Conservation (phyloP, 768 basidiomycete genomes). For the Russula virescens region DNA sequence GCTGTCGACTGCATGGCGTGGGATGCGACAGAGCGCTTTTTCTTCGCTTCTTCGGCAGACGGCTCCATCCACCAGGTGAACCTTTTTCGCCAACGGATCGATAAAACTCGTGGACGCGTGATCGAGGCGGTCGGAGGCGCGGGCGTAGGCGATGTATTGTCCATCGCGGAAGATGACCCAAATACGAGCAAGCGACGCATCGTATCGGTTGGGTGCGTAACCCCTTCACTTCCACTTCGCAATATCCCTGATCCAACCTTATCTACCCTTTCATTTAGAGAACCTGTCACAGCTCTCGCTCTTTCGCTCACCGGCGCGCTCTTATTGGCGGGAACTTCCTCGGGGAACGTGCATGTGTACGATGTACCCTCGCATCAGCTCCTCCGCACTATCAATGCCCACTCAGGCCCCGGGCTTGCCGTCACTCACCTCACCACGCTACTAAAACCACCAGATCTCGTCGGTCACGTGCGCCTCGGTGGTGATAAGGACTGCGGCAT, state of each 20-base stretch:
- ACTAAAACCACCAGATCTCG: slow-evolving; percentile 81
- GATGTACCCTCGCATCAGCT: slow-evolving; percentile 89
- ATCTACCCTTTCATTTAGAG: slow-evolving; percentile 37
- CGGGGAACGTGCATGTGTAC: slow-evolving; percentile 72
- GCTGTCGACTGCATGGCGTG: slow-evolving; percentile 65
- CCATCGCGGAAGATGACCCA: slow-evolving; percentile 50
- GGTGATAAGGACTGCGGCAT: slow-evolving; percentile 44
- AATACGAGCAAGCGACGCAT: slow-evolving; percentile 48
- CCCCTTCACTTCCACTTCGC: slow-evolving; percentile 7
- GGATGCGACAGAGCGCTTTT: slow-evolving; percentile 81
- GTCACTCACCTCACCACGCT: slow-evolving; percentile 75
- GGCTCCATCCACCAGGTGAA: slow-evolving; percentile 78
- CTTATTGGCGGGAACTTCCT: slow-evolving; percentile 74
- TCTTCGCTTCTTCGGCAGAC: slow-evolving; percentile 77
- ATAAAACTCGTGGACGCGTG: slow-evolving; percentile 44
- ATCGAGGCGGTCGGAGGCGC: slow-evolving; percentile 72
- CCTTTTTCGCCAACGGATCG: slow-evolving; percentile 59
- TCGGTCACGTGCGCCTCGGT: slow-evolving; percentile 67
- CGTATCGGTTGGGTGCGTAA: slow-evolving; percentile 63
- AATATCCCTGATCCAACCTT: not conserved
- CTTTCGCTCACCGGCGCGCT: slow-evolving; percentile 75
- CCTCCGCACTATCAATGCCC: slow-evolving; percentile 71
- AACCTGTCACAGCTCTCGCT: slow-evolving; percentile 64
- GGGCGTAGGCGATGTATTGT: slow-evolving; percentile 64
- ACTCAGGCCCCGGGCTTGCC: slow-evolving; percentile 46